phyloP scores from a whole-genome alignment of 306 rosid species.

The Trichosanthes truncata region DNA sequence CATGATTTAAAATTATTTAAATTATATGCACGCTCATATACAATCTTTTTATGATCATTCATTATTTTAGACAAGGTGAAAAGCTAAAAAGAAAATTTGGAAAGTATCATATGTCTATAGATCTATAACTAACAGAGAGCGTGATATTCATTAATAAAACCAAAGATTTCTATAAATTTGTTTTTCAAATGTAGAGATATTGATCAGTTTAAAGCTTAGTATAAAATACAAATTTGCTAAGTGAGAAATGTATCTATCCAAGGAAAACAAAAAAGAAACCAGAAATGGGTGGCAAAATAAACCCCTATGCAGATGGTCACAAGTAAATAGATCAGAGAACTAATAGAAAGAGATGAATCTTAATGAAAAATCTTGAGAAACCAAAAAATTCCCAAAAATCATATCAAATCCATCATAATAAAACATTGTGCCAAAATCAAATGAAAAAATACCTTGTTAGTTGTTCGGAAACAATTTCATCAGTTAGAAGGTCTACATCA shows the following conservation, averaged over 20 bases:
- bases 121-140: neutral
- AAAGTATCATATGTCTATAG: neutral
- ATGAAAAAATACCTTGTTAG: slow-evolving; percentile 55
- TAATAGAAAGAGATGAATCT: neutral
- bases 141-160: neutral
- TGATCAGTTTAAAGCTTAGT: neutral
- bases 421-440: slow-evolving; percentile 6
- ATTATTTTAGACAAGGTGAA: neutral
- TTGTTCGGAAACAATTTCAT: slow-evolving; percentile 91
- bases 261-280: neutral
- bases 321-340: neutral
- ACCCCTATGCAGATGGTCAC: neutral
- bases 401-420: neutral
- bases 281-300: neutral
- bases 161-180: neutral
- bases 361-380: neutral
- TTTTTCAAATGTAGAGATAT: neutral
- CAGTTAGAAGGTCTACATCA: slow-evolving; percentile 42
- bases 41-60: neutral
- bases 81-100: neutral
- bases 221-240: neutral
- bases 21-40: neutral
- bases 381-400: neutral
- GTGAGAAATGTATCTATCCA: neutral
- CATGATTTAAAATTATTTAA: neutral